Conservation (phyloP, 495 filamentous ascomycete genomes). For the Aspergillus nidulans region DNA sequence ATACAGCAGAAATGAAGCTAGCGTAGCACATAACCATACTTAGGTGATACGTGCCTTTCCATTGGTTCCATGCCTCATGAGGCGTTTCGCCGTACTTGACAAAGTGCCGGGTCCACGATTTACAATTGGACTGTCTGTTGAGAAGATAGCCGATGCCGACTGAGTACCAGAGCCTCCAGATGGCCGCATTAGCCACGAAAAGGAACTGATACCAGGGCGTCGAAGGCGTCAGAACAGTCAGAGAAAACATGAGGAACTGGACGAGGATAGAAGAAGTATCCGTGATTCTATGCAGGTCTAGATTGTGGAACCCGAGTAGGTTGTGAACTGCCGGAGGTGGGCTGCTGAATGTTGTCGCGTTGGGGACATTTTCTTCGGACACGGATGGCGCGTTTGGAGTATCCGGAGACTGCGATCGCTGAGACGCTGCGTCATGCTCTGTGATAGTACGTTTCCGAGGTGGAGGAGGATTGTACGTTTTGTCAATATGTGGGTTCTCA, state of each 20-base stretch:
- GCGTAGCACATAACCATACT: conserved; percentile 85
- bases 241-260: conserved; percentile 62
- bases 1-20: conserved; percentile 84
- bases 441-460: conserved; percentile 55
- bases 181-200: conserved; percentile 73
- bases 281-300: conserved; percentile 81
- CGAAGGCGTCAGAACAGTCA: conserved; percentile 73
- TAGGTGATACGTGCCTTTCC: conserved; percentile 94
- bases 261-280: conserved; percentile 77
- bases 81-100: conserved; percentile 90
- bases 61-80: conserved; percentile 93
- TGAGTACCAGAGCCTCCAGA: conserved; percentile 90
- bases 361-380: conserved; percentile 35
- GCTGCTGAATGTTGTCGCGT: conserved; percentile 38
- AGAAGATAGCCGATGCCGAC: conserved; percentile 83
- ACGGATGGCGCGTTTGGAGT: conserved; percentile 34
- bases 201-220: conserved; percentile 67
- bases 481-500: conserved; percentile 97
- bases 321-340: conserved; percentile 70
- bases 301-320: conserved; percentile 71
- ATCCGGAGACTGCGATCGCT: conserved; percentile 30
- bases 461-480: conserved; percentile 89
- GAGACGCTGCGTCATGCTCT: conserved; percentile 35
- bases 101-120: conserved; percentile 94
- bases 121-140: conserved; percentile 77